phyloP scores from a whole-genome alignment of 495 filamentous ascomycete species.

The Podospora sp. region DNA sequence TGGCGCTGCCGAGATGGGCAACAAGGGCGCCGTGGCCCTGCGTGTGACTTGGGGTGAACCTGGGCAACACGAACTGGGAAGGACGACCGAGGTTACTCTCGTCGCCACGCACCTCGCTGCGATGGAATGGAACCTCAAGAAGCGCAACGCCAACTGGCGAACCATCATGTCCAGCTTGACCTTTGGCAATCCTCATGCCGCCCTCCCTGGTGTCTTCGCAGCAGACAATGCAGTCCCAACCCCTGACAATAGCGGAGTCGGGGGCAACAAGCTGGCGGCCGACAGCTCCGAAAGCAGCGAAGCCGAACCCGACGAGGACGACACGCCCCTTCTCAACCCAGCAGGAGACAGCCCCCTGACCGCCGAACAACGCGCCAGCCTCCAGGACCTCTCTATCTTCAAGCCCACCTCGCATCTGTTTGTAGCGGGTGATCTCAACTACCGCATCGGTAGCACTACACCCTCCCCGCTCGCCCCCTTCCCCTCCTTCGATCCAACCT shows the following conservation, averaged over 20 bases:
- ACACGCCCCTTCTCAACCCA: conserved; percentile 14
- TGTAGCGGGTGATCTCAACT: conserved; percentile 91
- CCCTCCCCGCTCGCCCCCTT: conserved; percentile 61
- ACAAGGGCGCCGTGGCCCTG: conserved; percentile 89
- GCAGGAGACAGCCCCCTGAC: conserved; percentile 9
- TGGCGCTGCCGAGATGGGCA: conserved; percentile 83
- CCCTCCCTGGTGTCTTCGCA: conserved; percentile 32
- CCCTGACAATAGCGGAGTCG: conserved; percentile 30
- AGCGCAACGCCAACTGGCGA: conserved; percentile 83
- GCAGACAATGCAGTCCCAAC: conserved; percentile 14
- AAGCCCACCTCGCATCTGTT: conserved; percentile 76
- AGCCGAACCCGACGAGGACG: conserved; percentile 34
- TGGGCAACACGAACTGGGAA: conserved; percentile 24
- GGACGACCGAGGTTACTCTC: conserved; percentile 71
- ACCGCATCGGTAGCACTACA: conserved; percentile 68
- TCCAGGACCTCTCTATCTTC: conserved; percentile 62
- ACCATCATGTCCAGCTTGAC: conserved; percentile 76
- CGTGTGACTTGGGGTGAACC: conserved; percentile 55
- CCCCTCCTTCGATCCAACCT: conserved; percentile 59
- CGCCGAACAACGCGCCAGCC: conserved; percentile 20
- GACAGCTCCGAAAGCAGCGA: conserved; percentile 29
- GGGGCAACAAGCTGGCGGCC: conserved; percentile 16
- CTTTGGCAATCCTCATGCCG: conserved; percentile 56
- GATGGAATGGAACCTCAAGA: conserved; percentile 70
- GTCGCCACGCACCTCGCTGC: conserved; percentile 88